Base-by-base conservation (phyloP, 352 stramenopile species). In the Pythium angustatum region DNA sequence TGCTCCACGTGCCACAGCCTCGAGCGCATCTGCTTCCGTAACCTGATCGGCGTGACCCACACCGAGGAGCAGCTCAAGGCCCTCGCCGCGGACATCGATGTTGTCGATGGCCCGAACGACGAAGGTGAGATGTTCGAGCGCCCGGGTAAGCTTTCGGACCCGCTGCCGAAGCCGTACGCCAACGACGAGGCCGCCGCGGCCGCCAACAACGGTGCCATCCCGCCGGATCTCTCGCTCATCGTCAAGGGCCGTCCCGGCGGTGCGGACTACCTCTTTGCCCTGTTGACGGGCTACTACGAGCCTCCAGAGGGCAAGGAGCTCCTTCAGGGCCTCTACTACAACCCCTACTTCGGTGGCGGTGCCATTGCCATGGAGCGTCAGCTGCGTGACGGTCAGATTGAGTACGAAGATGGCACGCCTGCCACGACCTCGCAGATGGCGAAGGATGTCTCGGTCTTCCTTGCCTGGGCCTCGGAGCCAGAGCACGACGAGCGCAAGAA, bases 101-200 rank as follows among this genome's bases (percentile, higher is more conserved):
- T 99, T 38, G 77, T 94, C 11, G 97, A 99, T 69, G 97, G 96
- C 47, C 97, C 97, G 28, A 98, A 99, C 72, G 96, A 98, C 54
- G 85, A 98, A 72, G 97, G 97, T 43, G 97, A 99, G 80, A 99
- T 99, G 97, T 99, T 99, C 65, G 97, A 99, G 68, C 93, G 97
- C 33, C 97, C 97, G 3, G 97, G 96, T 58, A 99, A 99, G 77
- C 88, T 98, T 21, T 97, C 91, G 56, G 96, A 99, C 84, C 85
- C 87, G 7, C 87, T 99, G 24, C 97, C 97, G 22, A 94, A 88
- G 45, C 97, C 97, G 34, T 99, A 99, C 78, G 79, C 91, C 52
- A 99, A 99, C 74, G 96, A 99, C 66, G 96, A 99, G 62, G 90
- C 96, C n/a, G 97, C 91, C 26, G 94, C 96, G 56, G 89, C 96